Conservation (phyloP, 306 rosid species). For the Glycine latifolia region DNA sequence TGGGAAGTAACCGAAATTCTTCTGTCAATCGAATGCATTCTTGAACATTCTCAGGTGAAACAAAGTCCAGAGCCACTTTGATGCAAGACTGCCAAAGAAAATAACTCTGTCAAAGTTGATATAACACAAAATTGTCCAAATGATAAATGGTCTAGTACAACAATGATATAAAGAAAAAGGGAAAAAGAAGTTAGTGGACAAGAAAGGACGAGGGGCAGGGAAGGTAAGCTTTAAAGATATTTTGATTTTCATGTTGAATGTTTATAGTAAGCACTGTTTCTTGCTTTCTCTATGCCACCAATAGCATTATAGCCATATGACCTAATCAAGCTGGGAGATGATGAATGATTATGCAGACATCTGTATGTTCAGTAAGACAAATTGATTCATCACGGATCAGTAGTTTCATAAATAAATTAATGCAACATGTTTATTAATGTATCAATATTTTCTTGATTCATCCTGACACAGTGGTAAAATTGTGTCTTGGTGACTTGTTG, state of each 20-base stretch:
- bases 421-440: too few relatives aligned
- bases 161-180: not conserved
- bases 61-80: constrained; percentile 73
- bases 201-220: not conserved
- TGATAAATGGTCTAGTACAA: not conserved
- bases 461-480: too few relatives aligned
- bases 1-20: constrained; percentile 69
- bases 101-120: constrained; percentile 46
- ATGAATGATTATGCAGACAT: not conserved
- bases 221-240: not conserved
- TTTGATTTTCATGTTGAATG: not conserved
- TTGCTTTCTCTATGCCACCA: not conserved
- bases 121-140: not conserved
- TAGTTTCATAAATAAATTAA: too few relatives aligned
- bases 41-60: constrained; percentile 71
- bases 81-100: constrained; percentile 64
- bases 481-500: too few relatives aligned
- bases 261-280: not conserved
- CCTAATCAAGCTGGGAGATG: not conserved
- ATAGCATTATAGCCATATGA: not conserved
- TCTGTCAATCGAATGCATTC: constrained; percentile 66
- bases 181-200: not conserved
- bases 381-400: not conserved
- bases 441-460: too few relatives aligned
- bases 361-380: not conserved